Evolutionary conservation across 2,329 filamentous ascomycete species (phyloP).

Genomic region (Xylariaceae sp.): DNA sequence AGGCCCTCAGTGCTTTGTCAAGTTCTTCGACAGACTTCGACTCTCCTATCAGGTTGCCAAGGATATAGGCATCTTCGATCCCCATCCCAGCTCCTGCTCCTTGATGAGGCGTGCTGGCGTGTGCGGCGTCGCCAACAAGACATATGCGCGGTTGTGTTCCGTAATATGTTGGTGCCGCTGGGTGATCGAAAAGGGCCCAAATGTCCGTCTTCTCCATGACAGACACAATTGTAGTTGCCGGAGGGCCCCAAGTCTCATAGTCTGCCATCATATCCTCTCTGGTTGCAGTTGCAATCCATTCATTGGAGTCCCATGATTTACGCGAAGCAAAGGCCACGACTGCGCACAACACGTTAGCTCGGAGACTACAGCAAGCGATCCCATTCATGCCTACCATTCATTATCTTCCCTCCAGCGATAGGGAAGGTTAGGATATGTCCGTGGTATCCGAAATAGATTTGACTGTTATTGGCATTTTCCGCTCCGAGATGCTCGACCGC

Average conservation of each 20-base stretch:
- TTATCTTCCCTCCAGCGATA: constrained; percentile 27
- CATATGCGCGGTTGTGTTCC: constrained; percentile 37
- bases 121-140: constrained; percentile 61
- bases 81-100: constrained; percentile 58
- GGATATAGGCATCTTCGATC: constrained; percentile 47
- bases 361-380: neutral
- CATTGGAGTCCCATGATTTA: constrained; percentile 20
- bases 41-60: constrained; percentile 45
- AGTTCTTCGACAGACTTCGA: constrained; percentile 34
- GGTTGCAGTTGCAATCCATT: constrained; percentile 25
- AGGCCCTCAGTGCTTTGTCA: constrained; percentile 47
- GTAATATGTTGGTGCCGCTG: constrained; percentile 41
- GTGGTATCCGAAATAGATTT: constrained; percentile 42
- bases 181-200: constrained; percentile 45
- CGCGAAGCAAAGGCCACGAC: constrained; percentile 28
- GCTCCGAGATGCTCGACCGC: constrained; percentile 49
- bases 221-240: constrained; percentile 16
- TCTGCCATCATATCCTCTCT: constrained; percentile 26
- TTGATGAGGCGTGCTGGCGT: constrained; percentile 59
- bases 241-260: constrained; percentile 23
- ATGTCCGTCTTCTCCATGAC: constrained; percentile 42
- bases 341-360: constrained; percentile 6
- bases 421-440: constrained; percentile 62
- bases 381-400: constrained; percentile 25
- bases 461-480: constrained; percentile 28